phyloP scores from a whole-genome alignment of 495 filamentous ascomycete species.

The Neurospora sp. region DNA sequence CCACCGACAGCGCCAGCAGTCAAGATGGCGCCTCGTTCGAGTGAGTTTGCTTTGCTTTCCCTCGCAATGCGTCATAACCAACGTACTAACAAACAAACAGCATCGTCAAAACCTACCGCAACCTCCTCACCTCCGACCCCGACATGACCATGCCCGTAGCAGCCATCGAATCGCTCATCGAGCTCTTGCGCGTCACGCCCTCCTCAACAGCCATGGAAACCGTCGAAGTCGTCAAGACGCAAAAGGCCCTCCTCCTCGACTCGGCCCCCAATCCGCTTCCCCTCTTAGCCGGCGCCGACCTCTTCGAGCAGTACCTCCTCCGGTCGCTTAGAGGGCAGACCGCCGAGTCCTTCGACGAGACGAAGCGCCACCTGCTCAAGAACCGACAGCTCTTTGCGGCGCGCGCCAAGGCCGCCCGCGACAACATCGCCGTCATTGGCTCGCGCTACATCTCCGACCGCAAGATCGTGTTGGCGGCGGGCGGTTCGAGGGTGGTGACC shows the following conservation, averaged over 20 bases:
- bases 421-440: slow-evolving; percentile 73
- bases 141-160: slow-evolving; percentile 93
- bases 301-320: slow-evolving; percentile 91
- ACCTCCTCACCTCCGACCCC: slow-evolving; percentile 51
- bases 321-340: slow-evolving; percentile 38
- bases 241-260: slow-evolving; percentile 54
- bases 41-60: slow-evolving; percentile 6
- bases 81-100: slow-evolving; percentile 16
- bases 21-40: slow-evolving; percentile 17
- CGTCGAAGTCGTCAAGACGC: slow-evolving; percentile 66
- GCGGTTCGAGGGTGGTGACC: slow-evolving; percentile 73
- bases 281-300: slow-evolving; percentile 83
- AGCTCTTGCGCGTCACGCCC: slow-evolving; percentile 63
- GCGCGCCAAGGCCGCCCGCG: slow-evolving; percentile 74
- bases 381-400: slow-evolving; percentile 79
- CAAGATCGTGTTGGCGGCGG: slow-evolving; percentile 75
- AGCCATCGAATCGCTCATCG: slow-evolving; percentile 86
- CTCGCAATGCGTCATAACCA: neutral
- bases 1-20: neutral
- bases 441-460: slow-evolving; percentile 64
- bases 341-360: slow-evolving; percentile 60
- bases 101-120: slow-evolving; percentile 44
- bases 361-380: slow-evolving; percentile 68
- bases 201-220: slow-evolving; percentile 88
- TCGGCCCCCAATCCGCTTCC: slow-evolving; percentile 80